These are phyloP conservation scores for Hericium coralloides DNA, from an alignment of 768 basidiomycete genomes.

Conservation along the genomic window DNA sequence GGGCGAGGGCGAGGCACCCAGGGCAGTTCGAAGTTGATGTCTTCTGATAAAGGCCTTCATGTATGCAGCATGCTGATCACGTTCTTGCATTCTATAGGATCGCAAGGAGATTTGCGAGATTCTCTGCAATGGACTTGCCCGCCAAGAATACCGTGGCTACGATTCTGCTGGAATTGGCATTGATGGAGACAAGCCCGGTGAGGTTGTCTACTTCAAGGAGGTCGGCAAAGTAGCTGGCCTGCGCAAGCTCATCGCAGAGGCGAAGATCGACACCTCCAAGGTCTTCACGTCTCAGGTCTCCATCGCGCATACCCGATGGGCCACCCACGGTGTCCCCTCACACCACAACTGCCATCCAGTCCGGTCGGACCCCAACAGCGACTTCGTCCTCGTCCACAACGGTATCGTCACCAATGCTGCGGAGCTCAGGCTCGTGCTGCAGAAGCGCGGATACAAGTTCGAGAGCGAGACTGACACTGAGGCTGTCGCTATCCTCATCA, in stretches of 20 bases:
- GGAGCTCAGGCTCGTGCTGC: constrained; percentile 85
- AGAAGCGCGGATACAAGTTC: constrained; percentile 93
- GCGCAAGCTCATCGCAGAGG: constrained; percentile 77
- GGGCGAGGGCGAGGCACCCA: background rate
- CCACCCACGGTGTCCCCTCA: constrained; percentile 90
- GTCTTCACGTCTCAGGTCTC: constrained; percentile 81
- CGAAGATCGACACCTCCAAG: constrained; percentile 66
- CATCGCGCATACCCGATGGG: constrained; percentile 99
- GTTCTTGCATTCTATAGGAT: background rate
- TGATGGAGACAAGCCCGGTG: constrained; percentile 80
- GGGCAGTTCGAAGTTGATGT: background rate
- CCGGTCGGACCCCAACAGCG: constrained; percentile 66
- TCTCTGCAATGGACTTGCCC: constrained; percentile 81
- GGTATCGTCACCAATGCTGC: constrained; percentile 95
- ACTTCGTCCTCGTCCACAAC: constrained; percentile 95
- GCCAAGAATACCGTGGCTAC: constrained; percentile 97
- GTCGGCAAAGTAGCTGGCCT: constrained; percentile 95
- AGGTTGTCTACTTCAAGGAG: constrained; percentile 87
- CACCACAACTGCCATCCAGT: constrained; percentile 92
- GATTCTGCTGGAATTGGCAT: constrained; percentile 89
- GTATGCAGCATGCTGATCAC: background rate
- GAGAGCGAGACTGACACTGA: constrained; percentile 97
- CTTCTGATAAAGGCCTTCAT: background rate
- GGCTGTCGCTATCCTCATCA: constrained; percentile 90
- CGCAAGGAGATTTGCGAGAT: constrained; percentile 77